phyloP scores from a whole-genome alignment of 2,329 filamentous ascomycete species.

The Trichoderma polysporum region DNA sequence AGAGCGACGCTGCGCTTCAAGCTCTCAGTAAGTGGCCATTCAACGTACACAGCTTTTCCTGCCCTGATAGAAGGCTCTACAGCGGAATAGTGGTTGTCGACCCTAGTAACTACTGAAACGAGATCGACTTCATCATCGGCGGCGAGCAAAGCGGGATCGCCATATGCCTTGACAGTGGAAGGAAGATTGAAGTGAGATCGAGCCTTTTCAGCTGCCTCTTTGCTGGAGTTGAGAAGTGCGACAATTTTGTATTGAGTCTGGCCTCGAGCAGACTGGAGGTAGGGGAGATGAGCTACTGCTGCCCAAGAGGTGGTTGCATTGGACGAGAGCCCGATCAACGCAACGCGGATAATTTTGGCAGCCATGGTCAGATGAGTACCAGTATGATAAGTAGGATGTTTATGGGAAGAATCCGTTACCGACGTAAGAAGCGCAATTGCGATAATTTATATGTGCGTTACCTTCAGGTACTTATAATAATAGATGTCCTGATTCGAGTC shows the following conservation, averaged over 20 bases:
- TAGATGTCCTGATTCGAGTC: background rate
- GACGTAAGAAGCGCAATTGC: background rate
- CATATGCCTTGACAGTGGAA: constrained; percentile 1
- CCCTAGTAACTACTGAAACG: constrained; percentile 5
- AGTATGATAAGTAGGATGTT: background rate
- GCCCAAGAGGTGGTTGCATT: constrained; percentile 5
- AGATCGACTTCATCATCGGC: constrained; percentile 9
- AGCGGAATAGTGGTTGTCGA: background rate
- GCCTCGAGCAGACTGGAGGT: constrained; percentile 2
- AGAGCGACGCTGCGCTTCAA: constrained; percentile 1
- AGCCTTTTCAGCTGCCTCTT: constrained; percentile 2
- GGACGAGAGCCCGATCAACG: constrained; percentile 3
- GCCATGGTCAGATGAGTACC: background rate
- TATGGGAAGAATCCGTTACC: background rate
- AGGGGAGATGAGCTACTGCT: constrained; percentile 8
- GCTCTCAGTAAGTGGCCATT: constrained; percentile 12
- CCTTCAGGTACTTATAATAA: background rate
- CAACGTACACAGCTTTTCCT: constrained; percentile 9
- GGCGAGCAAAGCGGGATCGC: constrained; percentile 1
- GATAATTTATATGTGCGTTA: background rate
- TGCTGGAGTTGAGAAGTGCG: constrained; percentile 13
- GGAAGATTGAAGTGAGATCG: constrained; percentile 10
- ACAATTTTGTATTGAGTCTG: constrained; percentile 10
- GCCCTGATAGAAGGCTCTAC: background rate
- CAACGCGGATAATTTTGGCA: background rate